These are phyloP conservation scores for Phyllosticta citriasiana DNA, from an alignment of 2,329 filamentous ascomycete genomes.

Conservation along the genomic window DNA sequence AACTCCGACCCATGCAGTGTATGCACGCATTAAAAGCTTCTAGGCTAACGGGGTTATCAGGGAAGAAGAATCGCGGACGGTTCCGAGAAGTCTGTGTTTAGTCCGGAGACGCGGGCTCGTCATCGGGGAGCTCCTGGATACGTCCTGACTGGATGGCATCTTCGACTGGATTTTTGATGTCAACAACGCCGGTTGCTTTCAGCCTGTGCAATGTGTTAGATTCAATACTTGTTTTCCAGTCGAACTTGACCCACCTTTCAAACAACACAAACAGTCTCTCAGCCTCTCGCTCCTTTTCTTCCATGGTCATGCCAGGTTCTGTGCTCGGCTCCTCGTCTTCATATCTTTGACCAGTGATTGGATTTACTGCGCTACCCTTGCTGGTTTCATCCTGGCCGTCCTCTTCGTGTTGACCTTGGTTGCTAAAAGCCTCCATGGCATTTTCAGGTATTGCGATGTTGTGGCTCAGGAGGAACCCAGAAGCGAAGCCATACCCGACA, in stretches of 20 bases:
- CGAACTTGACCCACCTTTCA: constrained; percentile 50
- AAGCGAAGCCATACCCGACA: constrained; percentile 88
- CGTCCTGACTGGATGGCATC: constrained; percentile 59
- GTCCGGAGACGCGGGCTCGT: constrained; percentile 4
- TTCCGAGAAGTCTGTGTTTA: not conserved
- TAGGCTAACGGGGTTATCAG: not conserved
- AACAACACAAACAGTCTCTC: constrained; percentile 85
- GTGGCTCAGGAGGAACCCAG: constrained; percentile 78
- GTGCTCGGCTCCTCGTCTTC: constrained; percentile 52
- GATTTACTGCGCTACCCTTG: constrained; percentile 50
- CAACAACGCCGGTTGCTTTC: constrained; percentile 63
- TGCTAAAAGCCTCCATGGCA: constrained; percentile 46
- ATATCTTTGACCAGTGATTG: constrained; percentile 75
- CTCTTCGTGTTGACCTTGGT: not conserved
- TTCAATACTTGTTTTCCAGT: not conserved
- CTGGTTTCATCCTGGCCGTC: constrained; percentile 15
- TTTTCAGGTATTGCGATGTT: constrained; percentile 67
- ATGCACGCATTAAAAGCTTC: constrained; percentile 9
- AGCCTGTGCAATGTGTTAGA: constrained; percentile 35
- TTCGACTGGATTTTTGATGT: constrained; percentile 70
- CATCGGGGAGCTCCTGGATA: constrained; percentile 51
- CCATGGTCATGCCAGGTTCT: constrained; percentile 68
- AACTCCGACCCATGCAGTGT: constrained; percentile 9
- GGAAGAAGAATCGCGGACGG: not conserved
- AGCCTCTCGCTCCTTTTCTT: constrained; percentile 86